These are phyloP conservation scores for Fusarium armeniacum DNA, from an alignment of 2,329 filamentous ascomycete genomes.

Conservation along the genomic window DNA sequence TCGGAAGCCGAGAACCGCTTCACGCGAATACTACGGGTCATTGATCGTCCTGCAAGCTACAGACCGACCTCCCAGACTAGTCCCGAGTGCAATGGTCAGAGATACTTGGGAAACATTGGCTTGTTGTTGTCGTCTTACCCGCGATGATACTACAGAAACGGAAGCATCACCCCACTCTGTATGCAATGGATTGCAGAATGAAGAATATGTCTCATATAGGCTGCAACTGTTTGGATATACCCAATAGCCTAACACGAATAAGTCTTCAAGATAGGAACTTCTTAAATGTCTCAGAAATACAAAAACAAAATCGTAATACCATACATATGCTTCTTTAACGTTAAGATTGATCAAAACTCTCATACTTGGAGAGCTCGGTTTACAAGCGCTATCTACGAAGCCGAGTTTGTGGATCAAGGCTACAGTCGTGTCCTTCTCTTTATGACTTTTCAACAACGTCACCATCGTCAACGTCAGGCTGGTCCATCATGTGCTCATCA, in stretches of 20 bases:
- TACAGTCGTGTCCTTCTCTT: slow-evolving; percentile 30
- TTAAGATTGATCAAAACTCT: slow-evolving; percentile 32
- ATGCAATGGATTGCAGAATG: neutral
- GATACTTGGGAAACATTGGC: neutral
- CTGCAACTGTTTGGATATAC: neutral
- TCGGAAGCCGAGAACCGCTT: slow-evolving; percentile 48
- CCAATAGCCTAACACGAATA: neutral
- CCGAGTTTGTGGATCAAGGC: slow-evolving; percentile 25
- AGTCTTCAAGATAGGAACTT: neutral
- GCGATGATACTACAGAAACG: neutral
- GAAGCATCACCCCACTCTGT: neutral
- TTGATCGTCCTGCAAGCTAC: slow-evolving; percentile 33
- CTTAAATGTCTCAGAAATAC: neutral
- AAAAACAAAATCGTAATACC: neutral
- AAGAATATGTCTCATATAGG: slow-evolving; percentile 7
- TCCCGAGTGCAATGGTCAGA: slow-evolving; percentile 15
- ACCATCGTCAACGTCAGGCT: slow-evolving; percentile 38
- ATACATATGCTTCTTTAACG: slow-evolving; percentile 21
- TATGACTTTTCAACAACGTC: slow-evolving; percentile 35
- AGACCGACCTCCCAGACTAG: slow-evolving; percentile 20
- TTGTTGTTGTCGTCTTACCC: neutral
- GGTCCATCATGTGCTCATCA: slow-evolving; percentile 46
- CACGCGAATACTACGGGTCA: slow-evolving; percentile 33
- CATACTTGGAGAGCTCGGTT: slow-evolving; percentile 20
- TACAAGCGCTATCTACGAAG: slow-evolving; percentile 33